Evolutionary conservation across 2,329 filamentous ascomycete genomes (phyloP), one percentile per base, ranked within the genome.

Genomic region (Pyrenophora tritici-repentis): DNA sequence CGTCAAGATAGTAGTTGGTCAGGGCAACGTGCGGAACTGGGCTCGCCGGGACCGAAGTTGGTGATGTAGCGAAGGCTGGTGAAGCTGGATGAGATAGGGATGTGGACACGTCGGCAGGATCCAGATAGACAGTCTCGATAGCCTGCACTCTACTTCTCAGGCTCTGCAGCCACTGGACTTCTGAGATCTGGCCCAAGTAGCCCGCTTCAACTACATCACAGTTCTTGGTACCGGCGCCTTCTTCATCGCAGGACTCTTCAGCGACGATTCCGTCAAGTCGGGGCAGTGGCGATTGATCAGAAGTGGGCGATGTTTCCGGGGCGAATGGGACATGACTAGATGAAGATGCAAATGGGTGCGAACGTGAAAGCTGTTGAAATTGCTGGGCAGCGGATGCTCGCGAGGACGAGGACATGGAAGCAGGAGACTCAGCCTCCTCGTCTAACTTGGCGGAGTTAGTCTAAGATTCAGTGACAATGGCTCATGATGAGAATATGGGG

Each of bases 1-100:
- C 59, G 18, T 69, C 65, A 14, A 65, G 48, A 43, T 74, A 73
- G 17, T 58, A 62, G 31, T 45, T 53, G 2, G 38, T 52, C 2
- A 40, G 34, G 10, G 39, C 29, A 8, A 42, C 12, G 4, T 33
- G 38, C 17, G 17, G 22, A 2, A 13, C 13, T 13, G 8, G 24
- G 14, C 20, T 10, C 2, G 16, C 20, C 14, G 42, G 3, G 8
- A n/a, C 13, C 6, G 47, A 37, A 6, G 17, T 16, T 13, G 24
- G 35, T 12, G 39, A 40, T 18, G 16, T n/a, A 17, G 26, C 26
- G 18, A 44, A 26, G 16, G 4, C 18, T 2, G 50, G 22, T 33
- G 40, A 41, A 6, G 7, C 1, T 14, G 40, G 40, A 5, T 33
- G 31, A 35, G 32, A 34, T 18, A 42, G 35, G 20, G 32, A 13